Evolutionary conservation across 2,329 filamentous ascomycete species (phyloP).

Genomic region (Graphilbum fragrans): DNA sequence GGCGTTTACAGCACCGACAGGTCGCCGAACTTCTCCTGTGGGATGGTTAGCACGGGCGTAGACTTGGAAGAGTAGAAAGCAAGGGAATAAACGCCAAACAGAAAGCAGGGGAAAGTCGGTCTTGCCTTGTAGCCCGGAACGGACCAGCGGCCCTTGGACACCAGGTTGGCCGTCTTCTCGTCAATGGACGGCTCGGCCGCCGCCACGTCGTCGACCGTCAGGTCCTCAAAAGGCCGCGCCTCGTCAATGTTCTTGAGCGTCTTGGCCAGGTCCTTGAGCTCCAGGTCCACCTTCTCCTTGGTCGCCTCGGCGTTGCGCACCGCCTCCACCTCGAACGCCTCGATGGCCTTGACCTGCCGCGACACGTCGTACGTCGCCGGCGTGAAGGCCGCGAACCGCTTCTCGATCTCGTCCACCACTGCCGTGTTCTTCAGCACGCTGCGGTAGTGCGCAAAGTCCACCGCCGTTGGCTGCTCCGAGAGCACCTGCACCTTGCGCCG

Average conservation of each 20-base stretch:
- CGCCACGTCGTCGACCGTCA: slow-evolving; percentile 95
- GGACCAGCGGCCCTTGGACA: slow-evolving; percentile 96
- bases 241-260: slow-evolving; percentile 96
- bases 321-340: slow-evolving; percentile 94
- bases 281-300: slow-evolving; percentile 89
- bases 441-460: slow-evolving; percentile 95
- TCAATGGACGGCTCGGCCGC: slow-evolving; percentile 93
- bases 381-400: slow-evolving; percentile 85
- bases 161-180: slow-evolving; percentile 87
- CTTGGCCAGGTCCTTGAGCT: slow-evolving; percentile 87
- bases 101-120: too few species aligned
- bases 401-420: slow-evolving; percentile 93
- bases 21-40: slow-evolving; percentile 96
- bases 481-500: slow-evolving; percentile 85
- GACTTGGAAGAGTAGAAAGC: background rate
- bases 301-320: slow-evolving; percentile 94
- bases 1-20: slow-evolving; percentile 75
- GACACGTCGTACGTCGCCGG: slow-evolving; percentile 82
- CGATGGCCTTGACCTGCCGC: slow-evolving; percentile 95
- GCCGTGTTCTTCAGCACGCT: slow-evolving; percentile 88
- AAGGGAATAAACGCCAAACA: background rate
- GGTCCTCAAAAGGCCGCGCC: slow-evolving; percentile 87
- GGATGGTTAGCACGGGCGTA: slow-evolving; percentile 29
- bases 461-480: slow-evolving; percentile 67
- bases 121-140: slow-evolving; percentile 97